These are phyloP conservation scores for Jamesozyma hellenica DNA, from an alignment of 805 yeast genomes.

Conservation along the genomic window DNA sequence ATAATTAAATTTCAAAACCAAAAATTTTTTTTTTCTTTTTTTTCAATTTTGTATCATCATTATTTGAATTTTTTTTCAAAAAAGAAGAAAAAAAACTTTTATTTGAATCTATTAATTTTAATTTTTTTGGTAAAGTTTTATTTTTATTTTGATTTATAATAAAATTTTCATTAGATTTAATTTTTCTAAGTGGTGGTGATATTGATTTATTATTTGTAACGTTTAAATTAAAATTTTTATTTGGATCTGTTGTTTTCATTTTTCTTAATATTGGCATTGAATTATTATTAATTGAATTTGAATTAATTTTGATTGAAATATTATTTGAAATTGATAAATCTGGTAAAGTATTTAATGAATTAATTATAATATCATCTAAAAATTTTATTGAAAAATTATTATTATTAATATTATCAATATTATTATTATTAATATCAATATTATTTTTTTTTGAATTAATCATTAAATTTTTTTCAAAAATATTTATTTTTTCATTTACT, in stretches of 20 bases:
- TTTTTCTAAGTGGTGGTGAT: slow-evolving; percentile 1
- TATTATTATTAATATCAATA: no score
- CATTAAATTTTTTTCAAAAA: slow-evolving; percentile 17
- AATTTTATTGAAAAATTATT: background rate
- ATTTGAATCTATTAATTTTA: background rate
- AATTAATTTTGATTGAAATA: no score
- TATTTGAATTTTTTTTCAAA: background rate
- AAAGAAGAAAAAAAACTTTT: slow-evolving; percentile 5
- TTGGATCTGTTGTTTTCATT: background rate
- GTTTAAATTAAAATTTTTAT: background rate
- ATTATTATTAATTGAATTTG: background rate
- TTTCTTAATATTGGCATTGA: background rate
- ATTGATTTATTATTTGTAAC: background rate
- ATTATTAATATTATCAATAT: background rate
- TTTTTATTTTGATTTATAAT: no score
- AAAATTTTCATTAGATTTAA: slow-evolving; percentile 1
- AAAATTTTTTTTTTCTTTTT: no score
- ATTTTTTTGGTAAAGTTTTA: background rate
- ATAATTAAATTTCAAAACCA: no score
- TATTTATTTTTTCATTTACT: slow-evolving; percentile 18
- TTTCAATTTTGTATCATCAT: background rate
- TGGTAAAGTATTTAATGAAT: no score
- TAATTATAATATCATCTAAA: background rate
- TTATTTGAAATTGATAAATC: no score
- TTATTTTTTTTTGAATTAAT: background rate